Evolutionary conservation across 2,329 filamentous ascomycete genomes (phyloP), one percentile per base, ranked within the genome.

Genomic region (Xylariaceae sp.): DNA sequence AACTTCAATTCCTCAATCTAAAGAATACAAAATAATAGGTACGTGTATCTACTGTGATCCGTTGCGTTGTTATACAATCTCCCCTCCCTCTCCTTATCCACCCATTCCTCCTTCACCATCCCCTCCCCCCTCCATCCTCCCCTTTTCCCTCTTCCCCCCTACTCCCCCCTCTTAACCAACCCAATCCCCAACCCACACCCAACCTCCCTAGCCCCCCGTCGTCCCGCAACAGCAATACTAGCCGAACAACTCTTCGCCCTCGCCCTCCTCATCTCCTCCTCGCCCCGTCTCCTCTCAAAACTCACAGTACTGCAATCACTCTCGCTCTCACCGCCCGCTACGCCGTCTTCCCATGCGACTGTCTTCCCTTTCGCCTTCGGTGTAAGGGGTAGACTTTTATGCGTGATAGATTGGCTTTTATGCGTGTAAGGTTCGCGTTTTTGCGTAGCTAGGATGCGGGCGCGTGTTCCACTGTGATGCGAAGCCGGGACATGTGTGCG

Each of bases 261-360:
- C 35, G 59, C 60, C 37, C 59, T 56, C 53, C 65, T 63, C 39
- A 58, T 61, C 37, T 59, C 55, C 53, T 61, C 61, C 10, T 60
- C 30, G 49, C 51, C 34, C 10, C n/a, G 3, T 18, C 44, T 10
- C n/a, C 9, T 49, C 7, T 51, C 52, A 34, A 50, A 53, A 34
- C 55, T 60, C 15, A 34, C 55, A 2, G 15, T 15, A 34, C 18
- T 41, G 48, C 11, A 17, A 34, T 51, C 45, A 23, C 39, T 56
- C 6, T 49, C 55, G 3, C 48, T 56, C 23, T 60, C 57, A 6
- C 57, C 62, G 6, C 60, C 50, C 4, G 41, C 44, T 2, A 64
- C 60, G 1, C 35, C 51, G 1, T 50, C 30, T n/a, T 62, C 56
- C 62, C 62, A 64, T 0, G 56, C 60, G 0, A 64, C 62, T 13